Conservation (phyloP, 495 filamentous ascomycete species). For the Geopyxis carbonaria region DNA sequence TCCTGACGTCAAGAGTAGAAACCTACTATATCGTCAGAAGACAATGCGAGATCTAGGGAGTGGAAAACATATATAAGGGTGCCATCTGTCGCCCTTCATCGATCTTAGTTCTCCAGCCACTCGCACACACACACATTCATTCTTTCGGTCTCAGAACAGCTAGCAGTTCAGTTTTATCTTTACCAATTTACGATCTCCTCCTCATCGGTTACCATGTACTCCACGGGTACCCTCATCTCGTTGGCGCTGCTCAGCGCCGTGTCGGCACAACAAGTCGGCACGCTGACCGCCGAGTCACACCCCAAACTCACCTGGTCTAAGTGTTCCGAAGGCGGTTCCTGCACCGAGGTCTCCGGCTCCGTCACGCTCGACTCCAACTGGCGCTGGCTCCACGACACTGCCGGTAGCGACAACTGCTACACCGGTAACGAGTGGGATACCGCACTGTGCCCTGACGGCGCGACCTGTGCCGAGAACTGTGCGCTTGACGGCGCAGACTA, state of each 20-base stretch:
- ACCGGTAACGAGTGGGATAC: constrained; percentile 42
- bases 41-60: no score
- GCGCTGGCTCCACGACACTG: constrained; percentile 39
- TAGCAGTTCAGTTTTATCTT: no score
- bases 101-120: no score
- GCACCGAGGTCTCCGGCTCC: constrained; percentile 34
- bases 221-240: not conserved
- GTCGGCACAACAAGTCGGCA: constrained; percentile 24
- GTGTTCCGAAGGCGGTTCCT: constrained; percentile 37
- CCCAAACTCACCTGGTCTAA: constrained; percentile 40
- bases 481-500: constrained; percentile 49
- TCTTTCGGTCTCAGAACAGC: no score
- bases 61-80: no score
- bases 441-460: constrained; percentile 36
- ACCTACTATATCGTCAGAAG: no score
- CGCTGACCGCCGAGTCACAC: constrained; percentile 32
- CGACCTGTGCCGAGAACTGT: constrained; percentile 40
- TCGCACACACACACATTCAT: no score
- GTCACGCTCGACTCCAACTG: constrained; percentile 51
- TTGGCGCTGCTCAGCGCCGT: not conserved
- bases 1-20: no score
- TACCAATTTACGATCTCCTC: no score
- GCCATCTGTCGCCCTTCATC: no score
- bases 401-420: constrained; percentile 46
- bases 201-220: no score